phyloP scores from a whole-genome alignment of 495 filamentous ascomycete species.

The Penicillium lividum region DNA sequence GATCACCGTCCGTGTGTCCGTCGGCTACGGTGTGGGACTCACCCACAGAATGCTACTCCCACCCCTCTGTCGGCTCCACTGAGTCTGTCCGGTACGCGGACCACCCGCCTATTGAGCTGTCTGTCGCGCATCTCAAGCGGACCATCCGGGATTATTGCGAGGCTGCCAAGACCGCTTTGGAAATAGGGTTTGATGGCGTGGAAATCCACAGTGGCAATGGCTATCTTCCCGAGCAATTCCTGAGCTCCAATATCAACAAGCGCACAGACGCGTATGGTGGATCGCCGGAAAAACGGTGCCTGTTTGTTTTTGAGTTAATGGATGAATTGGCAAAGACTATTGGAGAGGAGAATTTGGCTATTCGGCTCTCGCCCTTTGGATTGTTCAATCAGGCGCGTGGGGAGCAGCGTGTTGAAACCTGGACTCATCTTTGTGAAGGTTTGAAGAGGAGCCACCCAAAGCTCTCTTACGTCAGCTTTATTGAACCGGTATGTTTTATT shows the following conservation, averaged over 20 bases:
- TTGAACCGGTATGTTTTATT: conserved; percentile 47
- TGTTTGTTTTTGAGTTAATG: conserved; percentile 47
- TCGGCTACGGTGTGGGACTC: conserved; percentile 45
- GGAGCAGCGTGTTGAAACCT: conserved; percentile 7
- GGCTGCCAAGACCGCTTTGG: conserved; percentile 56
- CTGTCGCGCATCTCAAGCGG: conserved; percentile 48
- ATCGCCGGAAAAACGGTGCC: conserved; percentile 49
- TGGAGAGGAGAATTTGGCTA: conserved; percentile 26
- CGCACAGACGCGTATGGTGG: conserved; percentile 62
- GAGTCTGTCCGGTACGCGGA: conserved; percentile 38
- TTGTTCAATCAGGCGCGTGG: conserved; percentile 17
- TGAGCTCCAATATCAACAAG: conserved; percentile 54
- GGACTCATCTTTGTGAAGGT: conserved; percentile 10
- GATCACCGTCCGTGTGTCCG: conserved; percentile 16
- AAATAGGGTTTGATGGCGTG: conserved; percentile 62
- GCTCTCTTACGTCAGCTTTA: conserved; percentile 35
- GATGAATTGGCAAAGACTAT: conserved; percentile 14
- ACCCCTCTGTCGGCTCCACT: conserved; percentile 18
- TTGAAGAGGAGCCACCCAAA: conserved; percentile 7
- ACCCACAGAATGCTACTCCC: conserved; percentile 38
- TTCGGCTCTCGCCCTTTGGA: conserved; percentile 43
- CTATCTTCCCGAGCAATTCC: conserved; percentile 67
- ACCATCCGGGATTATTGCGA: conserved; percentile 57
- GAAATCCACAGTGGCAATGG: conserved; percentile 60
- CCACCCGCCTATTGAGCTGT: conserved; percentile 41